A percentile compares a stretch with the other conserved stretches of the same genome.
Conservation (phyloP, 2,329 filamentous ascomycete genomes). For the Harringtonia aguacate region DNA sequence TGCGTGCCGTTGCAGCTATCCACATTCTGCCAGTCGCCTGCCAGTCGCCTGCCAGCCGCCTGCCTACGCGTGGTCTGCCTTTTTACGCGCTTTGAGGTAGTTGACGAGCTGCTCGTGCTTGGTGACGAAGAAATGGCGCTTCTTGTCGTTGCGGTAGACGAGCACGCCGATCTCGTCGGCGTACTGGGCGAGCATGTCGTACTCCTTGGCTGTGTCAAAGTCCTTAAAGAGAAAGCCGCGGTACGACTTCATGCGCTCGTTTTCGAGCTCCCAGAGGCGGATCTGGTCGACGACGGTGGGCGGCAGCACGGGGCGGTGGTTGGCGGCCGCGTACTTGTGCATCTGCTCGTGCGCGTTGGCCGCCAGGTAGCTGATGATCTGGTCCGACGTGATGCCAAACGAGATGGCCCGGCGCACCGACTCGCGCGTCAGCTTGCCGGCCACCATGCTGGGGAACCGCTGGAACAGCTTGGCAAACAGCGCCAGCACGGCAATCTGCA, state of each 20-base stretch:
- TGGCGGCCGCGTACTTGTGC: conserved; percentile 50
- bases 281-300: conserved; percentile 98
- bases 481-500: conserved; percentile 88
- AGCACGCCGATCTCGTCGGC: conserved; percentile 86
- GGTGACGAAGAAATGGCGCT: conserved; percentile 82
- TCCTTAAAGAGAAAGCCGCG: conserved; percentile 84
- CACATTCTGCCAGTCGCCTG: too few relatives aligned
- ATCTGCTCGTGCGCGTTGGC: conserved; percentile 94
- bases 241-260: conserved; percentile 81
- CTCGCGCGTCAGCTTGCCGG: conserved; percentile 78
- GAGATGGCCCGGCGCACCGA: conserved; percentile 81
- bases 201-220: conserved; percentile 63
- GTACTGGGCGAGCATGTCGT: conserved; percentile 60
- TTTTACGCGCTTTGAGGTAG: conserved; percentile 61
- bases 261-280: conserved; percentile 92
- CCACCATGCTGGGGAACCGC: conserved; percentile 89
- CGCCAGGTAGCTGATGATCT: conserved; percentile 88
- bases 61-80: conserved; percentile 23
- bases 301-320: conserved; percentile 65
- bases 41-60: too few relatives aligned
- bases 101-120: conserved; percentile 80
- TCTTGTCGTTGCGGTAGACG: conserved; percentile 72
- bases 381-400: conserved; percentile 85
- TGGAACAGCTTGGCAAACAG: conserved; percentile 83
- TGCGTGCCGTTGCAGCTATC: too few relatives aligned